Conservation (phyloP, 179 eudicot species). For the Silene vulgaris region DNA sequence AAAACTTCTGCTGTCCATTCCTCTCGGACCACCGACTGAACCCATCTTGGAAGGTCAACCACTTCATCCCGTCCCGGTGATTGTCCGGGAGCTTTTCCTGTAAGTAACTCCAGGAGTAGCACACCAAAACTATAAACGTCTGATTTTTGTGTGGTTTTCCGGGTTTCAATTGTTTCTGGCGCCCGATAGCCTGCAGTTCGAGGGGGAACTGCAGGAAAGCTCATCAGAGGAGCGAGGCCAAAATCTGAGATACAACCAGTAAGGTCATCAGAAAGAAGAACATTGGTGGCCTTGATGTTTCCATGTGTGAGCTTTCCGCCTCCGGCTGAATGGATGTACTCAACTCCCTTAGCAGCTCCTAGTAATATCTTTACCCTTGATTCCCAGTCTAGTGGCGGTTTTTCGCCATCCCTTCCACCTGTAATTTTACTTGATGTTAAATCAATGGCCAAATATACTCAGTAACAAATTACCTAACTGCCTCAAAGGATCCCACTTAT, state of each 20-base stretch:
- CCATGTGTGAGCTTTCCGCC: slow-evolving; percentile 40
- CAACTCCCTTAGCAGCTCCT: slow-evolving; percentile 43
- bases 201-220: slow-evolving; percentile 37
- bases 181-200: slow-evolving; percentile 47
- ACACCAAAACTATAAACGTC: slow-evolving; percentile 47
- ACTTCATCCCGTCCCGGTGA: slow-evolving; percentile 50
- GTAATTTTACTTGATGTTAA: slow-evolving; percentile 16
- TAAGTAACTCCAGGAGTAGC: slow-evolving; percentile 41
- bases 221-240: slow-evolving; percentile 42
- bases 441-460: background rate
- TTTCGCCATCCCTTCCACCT: slow-evolving; percentile 41
- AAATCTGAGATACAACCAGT: slow-evolving; percentile 41
- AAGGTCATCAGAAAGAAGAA: slow-evolving; percentile 37
- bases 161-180: slow-evolving; percentile 41
- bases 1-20: slow-evolving; percentile 54
- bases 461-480: no score
- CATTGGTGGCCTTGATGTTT: slow-evolving; percentile 41
- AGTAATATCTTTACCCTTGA: slow-evolving; percentile 40
- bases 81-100: slow-evolving; percentile 43
- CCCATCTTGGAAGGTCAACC: slow-evolving; percentile 48
- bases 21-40: slow-evolving; percentile 45
- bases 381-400: slow-evolving; percentile 39
- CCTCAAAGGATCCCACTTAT: background rate
- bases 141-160: slow-evolving; percentile 38
- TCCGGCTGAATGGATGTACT: slow-evolving; percentile 38